phyloP scores from a whole-genome alignment of 306 rosid genomes.

The Datisca glomerata region DNA sequence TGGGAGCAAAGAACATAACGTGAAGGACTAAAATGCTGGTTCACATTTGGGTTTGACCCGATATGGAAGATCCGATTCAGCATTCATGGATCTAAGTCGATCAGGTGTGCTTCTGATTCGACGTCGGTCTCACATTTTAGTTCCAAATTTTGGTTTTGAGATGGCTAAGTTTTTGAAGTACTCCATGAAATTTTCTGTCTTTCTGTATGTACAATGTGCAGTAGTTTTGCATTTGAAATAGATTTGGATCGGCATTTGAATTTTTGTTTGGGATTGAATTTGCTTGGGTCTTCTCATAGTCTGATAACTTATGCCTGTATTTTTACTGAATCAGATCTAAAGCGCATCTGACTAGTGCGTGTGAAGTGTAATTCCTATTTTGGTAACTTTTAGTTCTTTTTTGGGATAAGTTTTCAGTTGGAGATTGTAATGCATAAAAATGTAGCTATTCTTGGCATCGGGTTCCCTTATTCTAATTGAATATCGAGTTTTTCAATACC shows the following conservation, averaged over 20 bases:
- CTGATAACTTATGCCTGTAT: conserved; percentile 22
- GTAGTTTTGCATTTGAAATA: conserved; percentile 12
- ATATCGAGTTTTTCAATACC: too few species aligned
- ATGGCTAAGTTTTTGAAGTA: conserved; percentile 19
- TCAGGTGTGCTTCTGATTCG: conserved; percentile 21
- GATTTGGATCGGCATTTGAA: conserved; percentile 26
- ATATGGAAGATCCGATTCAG: conserved; percentile 48
- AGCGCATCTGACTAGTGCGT: conserved; percentile 17
- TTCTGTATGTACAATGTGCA: conserved; percentile 9
- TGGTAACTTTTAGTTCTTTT: too few species aligned
- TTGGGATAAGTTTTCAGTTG: conserved; percentile 12
- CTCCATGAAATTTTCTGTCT: conserved; percentile 20
- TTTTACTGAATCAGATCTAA: conserved; percentile 63
- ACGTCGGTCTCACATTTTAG: conserved; percentile 41
- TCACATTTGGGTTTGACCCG: conserved; percentile 20
- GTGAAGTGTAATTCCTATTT: conserved; percentile 29
- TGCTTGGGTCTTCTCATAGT: conserved; percentile 20
- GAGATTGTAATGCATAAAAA: neutral
- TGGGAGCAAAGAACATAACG: conserved; percentile 14
- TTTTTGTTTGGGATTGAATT: conserved; percentile 21
- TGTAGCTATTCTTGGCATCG: too few species aligned
- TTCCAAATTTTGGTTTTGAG: conserved; percentile 6
- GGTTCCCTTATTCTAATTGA: too few species aligned
- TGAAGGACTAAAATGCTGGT: conserved; percentile 42
- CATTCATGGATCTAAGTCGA: conserved; percentile 51